A percentile compares a stretch with the other conserved stretches of the same genome.
These are phyloP conservation scores for Didymella keratinophila DNA, from an alignment of 2,329 filamentous ascomycete genomes.

Conservation along the genomic window DNA sequence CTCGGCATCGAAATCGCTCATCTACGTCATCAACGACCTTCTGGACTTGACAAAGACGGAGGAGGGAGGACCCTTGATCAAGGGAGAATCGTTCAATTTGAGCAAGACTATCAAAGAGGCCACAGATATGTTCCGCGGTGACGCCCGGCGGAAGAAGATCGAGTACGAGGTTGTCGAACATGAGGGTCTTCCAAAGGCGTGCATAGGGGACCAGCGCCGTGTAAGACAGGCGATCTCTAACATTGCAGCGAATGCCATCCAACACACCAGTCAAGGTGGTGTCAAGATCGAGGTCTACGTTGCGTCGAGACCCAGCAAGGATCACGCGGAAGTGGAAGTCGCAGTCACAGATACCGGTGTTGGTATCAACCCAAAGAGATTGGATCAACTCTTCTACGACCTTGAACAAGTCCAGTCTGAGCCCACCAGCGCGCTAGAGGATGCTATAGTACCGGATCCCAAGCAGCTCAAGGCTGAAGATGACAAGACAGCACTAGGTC, in stretches of 20 bases:
- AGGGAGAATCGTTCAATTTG: constrained; percentile 82
- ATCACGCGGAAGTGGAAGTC: constrained; percentile 74
- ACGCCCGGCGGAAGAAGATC: constrained; percentile 79
- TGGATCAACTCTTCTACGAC: constrained; percentile 69
- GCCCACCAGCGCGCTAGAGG: constrained; percentile 37
- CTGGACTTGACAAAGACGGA: constrained; percentile 89
- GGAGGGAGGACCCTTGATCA: constrained; percentile 78
- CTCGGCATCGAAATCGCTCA: constrained; percentile 88
- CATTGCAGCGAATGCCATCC: constrained; percentile 82
- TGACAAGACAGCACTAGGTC: constrained; percentile 67
- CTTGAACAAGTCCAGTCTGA: constrained; percentile 68
- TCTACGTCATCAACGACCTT: constrained; percentile 93
- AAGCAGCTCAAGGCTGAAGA: constrained; percentile 40
- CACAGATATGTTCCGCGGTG: constrained; percentile 74
- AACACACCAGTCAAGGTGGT: constrained; percentile 73
- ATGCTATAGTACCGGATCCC: constrained; percentile 42
- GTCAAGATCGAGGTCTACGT: constrained; percentile 76
- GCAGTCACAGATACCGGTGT: constrained; percentile 77
- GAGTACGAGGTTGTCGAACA: constrained; percentile 72
- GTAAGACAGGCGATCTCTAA: constrained; percentile 87
- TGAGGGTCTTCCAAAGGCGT: constrained; percentile 71
- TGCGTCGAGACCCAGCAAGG: constrained; percentile 46
- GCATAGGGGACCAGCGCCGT: constrained; percentile 80
- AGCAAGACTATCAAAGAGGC: constrained; percentile 76
- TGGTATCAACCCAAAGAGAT: constrained; percentile 66